These are phyloP conservation scores for Moricandia moricandioides DNA, from an alignment of 345 rosid species.

Conservation along the genomic window DNA sequence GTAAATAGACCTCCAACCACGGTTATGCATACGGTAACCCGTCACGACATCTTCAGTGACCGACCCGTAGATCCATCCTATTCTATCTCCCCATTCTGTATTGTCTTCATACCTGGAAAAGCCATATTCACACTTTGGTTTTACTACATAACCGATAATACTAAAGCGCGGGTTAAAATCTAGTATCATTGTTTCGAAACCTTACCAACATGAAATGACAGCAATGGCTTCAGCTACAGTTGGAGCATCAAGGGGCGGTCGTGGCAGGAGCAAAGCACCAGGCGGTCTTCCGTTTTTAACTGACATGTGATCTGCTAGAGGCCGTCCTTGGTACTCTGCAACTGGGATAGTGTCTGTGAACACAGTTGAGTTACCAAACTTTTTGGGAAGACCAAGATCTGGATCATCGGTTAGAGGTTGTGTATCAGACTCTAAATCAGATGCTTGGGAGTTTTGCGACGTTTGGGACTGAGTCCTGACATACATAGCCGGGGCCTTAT, in stretches of 20 bases:
- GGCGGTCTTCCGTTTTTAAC: conserved; percentile 97
- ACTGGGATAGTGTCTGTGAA: conserved; percentile 75
- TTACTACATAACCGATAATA: background rate
- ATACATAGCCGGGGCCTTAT: conserved; percentile 44
- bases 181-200: background rate
- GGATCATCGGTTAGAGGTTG: conserved; percentile 68
- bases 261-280: conserved; percentile 72
- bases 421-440: conserved; percentile 56
- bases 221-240: conserved; percentile 98
- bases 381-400: conserved; percentile 64
- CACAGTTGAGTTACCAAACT: conserved; percentile 70
- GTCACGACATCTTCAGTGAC: conserved; percentile 75
- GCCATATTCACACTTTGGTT: background rate
- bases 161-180: background rate
- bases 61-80: conserved; percentile 81
- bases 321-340: conserved; percentile 90
- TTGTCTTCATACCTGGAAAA: conserved; percentile 68
- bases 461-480: conserved; percentile 36
- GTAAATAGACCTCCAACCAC: conserved; percentile 92
- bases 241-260: conserved; percentile 84
- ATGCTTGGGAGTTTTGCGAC: conserved; percentile 29
- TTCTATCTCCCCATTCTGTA: conserved; percentile 83
- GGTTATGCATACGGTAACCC: conserved; percentile 95
- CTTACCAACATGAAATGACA: conserved; percentile 88
- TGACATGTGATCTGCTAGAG: conserved; percentile 83